Evolutionary conservation across 129 eudicot species (phyloP), one percentile per base, ranked within the genome.

Genomic region (Artemisia argyi): DNA sequence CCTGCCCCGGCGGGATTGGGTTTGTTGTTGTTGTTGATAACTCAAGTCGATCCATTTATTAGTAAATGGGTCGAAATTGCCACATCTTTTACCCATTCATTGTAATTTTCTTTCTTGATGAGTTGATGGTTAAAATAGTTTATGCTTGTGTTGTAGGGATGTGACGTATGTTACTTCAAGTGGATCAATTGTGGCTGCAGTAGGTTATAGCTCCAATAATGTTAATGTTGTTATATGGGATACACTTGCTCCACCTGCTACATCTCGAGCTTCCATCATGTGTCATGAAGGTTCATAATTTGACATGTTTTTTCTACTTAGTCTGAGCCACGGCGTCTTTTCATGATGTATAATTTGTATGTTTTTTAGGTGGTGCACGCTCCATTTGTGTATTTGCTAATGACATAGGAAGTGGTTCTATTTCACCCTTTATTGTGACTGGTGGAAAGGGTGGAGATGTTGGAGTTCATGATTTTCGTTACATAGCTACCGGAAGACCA

Each of bases 391-490:
- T 95, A 39, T 95, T 95, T 72, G 96, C 88, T 73, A 87, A 90
- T 54, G 95, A 90, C 71, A 66, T 84, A 18, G 99, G 99, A 83
- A 90, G 94, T 69, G 93, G 97, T 61, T 95, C 99, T 18, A 72
- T 90, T 24, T 90, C 99, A 82, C 97, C 99, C 9, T 85, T 88
- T 17, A 95, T 95, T 81, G 89, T 90, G 73, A 95, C 96, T 16
- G 99, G 99, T 69, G 99, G 99, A 71, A 95, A 86, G 76, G 85
- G 84, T 10, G 97, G 99, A 48, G 99, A 95, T 78, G 89, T 95
- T 71, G 99, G 99, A 71, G 88, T 95, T 82, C 99, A 95, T 78
- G 99, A 95, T 83, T 95, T 95, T 65, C 97, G 99, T 44, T 95
- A 95, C 79, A 88, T 95, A 75, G 99, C 97, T 3, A 90, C 99